Evolutionary conservation across 139 green algal species (phyloP), one percentile per base, ranked within the genome.

Genomic region (Chlamydomonas applanata): DNA sequence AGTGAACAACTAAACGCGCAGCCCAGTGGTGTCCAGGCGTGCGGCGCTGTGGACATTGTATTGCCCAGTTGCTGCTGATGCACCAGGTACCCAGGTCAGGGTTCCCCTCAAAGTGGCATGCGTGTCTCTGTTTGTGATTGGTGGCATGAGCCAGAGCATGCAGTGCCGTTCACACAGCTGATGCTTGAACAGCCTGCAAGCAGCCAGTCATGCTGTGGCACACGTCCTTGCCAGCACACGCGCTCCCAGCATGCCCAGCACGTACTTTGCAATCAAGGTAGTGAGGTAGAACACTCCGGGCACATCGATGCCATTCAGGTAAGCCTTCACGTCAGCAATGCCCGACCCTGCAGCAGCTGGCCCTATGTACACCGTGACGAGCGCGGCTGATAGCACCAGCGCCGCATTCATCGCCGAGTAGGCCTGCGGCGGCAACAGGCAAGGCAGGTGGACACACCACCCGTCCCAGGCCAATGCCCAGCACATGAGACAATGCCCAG

Each of bases 301-400:
- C 59, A 93, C 76, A 70, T 97, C 84, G 4, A 95, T 82, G 63
- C 92, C 92, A 71, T 97, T 96, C 11, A 97, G 76, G 69, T 93
- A 96, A 1, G 86, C 87, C 83, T 94, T 97, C 35, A 96, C 90
- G 22, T 96, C 89, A 1, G 91, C 77, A 29, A 97, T 95, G 54
- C 92, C 92, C 1, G 78, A 89, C 4, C 92, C 92, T 25, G 92
- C 90, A 32, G 89, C 90, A 49, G 81, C 83, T 20, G 90, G 88
- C 2, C 82, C 90, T 19, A 86, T 78, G 44, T 83, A 87, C 25
- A 83, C 53, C 0, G 89, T 89, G 9, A 96, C 25, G 25, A 66
- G 63, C 25, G 85, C 79, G 0, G 79, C 80, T 4, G 30, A 78
- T 16, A 81, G 33, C 32, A 94, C 86, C 49, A 95, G 82, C 4